phyloP scores from a whole-genome alignment of 495 filamentous ascomycete genomes.

The Tuber brumale region DNA sequence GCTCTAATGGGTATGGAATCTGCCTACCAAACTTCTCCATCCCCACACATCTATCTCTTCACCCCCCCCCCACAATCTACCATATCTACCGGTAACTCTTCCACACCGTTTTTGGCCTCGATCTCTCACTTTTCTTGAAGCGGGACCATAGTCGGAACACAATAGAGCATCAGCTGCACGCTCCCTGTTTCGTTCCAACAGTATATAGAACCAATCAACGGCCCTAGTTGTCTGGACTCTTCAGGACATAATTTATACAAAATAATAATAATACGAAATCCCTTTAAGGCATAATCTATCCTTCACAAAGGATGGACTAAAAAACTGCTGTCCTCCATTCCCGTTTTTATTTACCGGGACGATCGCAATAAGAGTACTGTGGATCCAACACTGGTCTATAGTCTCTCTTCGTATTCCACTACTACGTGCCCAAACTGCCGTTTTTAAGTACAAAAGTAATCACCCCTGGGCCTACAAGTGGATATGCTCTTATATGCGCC shows the following conservation, averaged over 20 bases:
- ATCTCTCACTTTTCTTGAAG: background rate
- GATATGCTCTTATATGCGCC: background rate
- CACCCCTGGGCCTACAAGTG: background rate
- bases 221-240: background rate
- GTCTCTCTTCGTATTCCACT: background rate
- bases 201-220: background rate
- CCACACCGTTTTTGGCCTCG: background rate
- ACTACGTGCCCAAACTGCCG: background rate
- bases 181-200: background rate
- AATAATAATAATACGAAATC: background rate
- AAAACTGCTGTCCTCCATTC: background rate
- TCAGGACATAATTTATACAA: background rate
- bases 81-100: background rate
- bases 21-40: background rate
- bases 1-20: background rate
- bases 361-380: background rate
- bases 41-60: background rate
- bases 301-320: background rate
- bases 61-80: background rate
- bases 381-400: background rate
- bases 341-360: background rate
- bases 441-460: conserved; percentile 3
- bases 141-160: background rate
- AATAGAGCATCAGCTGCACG: background rate
- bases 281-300: background rate